These are phyloP conservation scores for Scytalidium sp. DNA, from an alignment of 2,329 filamentous ascomycete genomes.

Conservation along the genomic window DNA sequence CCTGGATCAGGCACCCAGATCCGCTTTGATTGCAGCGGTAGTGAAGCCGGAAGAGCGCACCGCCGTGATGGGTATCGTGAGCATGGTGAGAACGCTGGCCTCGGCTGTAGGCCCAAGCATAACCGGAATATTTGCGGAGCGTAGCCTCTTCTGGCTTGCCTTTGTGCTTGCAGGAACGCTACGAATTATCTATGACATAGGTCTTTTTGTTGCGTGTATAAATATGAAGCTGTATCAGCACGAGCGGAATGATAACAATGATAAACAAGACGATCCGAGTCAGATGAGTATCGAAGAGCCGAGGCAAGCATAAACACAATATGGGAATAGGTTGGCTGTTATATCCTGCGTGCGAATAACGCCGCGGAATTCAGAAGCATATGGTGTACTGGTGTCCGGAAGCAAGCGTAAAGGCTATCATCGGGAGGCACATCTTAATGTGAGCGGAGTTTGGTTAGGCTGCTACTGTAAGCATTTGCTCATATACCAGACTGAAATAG, in stretches of 20 bases:
- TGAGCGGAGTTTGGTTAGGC: no score
- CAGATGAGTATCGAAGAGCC: no score
- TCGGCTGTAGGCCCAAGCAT: conserved; percentile 60
- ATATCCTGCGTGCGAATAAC: no score
- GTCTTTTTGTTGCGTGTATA: conserved; percentile 47
- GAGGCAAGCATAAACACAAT: no score
- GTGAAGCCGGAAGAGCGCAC: conserved; percentile 64
- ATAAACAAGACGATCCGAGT: background rate
- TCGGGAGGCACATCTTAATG: no score
- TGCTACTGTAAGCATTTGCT: no score
- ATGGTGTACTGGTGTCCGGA: no score
- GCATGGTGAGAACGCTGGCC: conserved; percentile 62
- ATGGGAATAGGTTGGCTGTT: no score
- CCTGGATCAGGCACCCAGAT: conserved; percentile 69
- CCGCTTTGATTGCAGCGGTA: conserved; percentile 65
- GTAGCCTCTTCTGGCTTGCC: conserved; percentile 55
- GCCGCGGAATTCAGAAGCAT: no score
- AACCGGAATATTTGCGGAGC: conserved; percentile 58
- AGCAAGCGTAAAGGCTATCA: no score
- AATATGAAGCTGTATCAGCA: conserved; percentile 23
- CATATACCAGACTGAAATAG: no score
- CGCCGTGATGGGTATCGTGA: conserved; percentile 67
- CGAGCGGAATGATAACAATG: conserved; percentile 12
- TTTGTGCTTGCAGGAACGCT: conserved; percentile 59
- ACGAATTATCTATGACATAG: conserved; percentile 59